Conservation (phyloP, 129 eudicot genomes). For the Logfia minima region DNA sequence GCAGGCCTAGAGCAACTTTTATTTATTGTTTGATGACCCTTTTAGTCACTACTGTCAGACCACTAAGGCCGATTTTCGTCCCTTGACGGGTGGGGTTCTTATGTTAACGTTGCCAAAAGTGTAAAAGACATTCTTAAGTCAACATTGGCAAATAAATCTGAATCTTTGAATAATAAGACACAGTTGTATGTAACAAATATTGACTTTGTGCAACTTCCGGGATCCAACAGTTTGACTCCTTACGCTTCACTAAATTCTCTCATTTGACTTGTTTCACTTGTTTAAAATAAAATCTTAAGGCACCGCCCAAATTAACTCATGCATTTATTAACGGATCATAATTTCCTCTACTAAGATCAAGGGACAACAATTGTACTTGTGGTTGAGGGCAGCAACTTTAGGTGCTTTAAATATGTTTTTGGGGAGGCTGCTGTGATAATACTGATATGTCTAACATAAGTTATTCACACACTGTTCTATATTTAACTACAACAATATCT, state of each 20-base stretch:
- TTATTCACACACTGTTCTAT: background rate
- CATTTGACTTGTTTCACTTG: background rate
- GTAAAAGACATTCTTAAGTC: too few relatives aligned
- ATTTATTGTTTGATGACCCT: too few relatives aligned
- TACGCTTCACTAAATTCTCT: background rate
- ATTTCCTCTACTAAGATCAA: background rate
- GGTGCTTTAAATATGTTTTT: background rate
- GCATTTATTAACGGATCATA: background rate
- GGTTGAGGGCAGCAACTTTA: background rate
- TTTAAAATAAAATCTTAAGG: background rate
- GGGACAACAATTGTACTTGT: background rate
- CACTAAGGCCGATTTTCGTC: too few relatives aligned
- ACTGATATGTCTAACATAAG: background rate
- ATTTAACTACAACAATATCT: background rate
- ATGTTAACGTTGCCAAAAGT: too few relatives aligned
- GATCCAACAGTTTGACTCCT: background rate
- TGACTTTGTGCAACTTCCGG: background rate
- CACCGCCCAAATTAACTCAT: background rate
- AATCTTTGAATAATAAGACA: too few relatives aligned
- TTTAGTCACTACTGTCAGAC: too few relatives aligned
- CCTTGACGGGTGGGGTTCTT: too few relatives aligned
- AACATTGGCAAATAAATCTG: too few relatives aligned
- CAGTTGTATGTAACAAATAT: too few relatives aligned
- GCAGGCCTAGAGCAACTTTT: too few relatives aligned
- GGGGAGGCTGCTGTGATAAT: background rate